Evolutionary conservation across 805 yeast species (phyloP).

Genomic region (Sporopachydermia quercuum): DNA sequence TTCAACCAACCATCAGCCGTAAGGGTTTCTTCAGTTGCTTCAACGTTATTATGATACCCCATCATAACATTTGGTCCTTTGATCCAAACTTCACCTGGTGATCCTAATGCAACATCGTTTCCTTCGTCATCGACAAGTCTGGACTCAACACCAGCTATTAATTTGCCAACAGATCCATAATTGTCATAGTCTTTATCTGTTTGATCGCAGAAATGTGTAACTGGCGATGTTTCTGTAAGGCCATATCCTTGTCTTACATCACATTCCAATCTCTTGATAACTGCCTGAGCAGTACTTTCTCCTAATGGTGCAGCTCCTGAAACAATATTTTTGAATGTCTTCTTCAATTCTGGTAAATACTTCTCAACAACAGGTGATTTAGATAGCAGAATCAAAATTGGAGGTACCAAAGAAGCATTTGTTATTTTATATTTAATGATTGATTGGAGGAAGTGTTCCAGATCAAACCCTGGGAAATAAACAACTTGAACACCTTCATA

Average conservation of each 20-base stretch:
- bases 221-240: conserved; percentile 50
- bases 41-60: conserved; percentile 33
- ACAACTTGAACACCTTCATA: conserved; percentile 11
- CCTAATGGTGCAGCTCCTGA: conserved; percentile 34
- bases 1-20: conserved; percentile 38
- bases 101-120: conserved; percentile 33
- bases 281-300: conserved; percentile 5
- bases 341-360: conserved; percentile 25
- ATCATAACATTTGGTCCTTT: conserved; percentile 42
- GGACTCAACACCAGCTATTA: conserved; percentile 32
- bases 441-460: conserved; percentile 15
- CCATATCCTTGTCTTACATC: conserved; percentile 44
- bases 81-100: conserved; percentile 38
- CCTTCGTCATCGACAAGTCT: conserved; percentile 25
- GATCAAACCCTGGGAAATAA: conserved; percentile 19
- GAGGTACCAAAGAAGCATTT: conserved; percentile 27
- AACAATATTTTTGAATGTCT: conserved; percentile 24
- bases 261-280: conserved; percentile 13
- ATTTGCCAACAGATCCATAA: conserved; percentile 32
- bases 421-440: conserved; percentile 20
- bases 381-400: conserved; percentile 29
- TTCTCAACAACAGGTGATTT: conserved; percentile 26
- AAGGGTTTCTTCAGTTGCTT: conserved; percentile 31
- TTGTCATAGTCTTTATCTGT: conserved; percentile 25
- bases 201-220: conserved; percentile 24